Base-by-base conservation (phyloP, 169 alveolate genomes). In the Eimeria acervulina region DNA sequence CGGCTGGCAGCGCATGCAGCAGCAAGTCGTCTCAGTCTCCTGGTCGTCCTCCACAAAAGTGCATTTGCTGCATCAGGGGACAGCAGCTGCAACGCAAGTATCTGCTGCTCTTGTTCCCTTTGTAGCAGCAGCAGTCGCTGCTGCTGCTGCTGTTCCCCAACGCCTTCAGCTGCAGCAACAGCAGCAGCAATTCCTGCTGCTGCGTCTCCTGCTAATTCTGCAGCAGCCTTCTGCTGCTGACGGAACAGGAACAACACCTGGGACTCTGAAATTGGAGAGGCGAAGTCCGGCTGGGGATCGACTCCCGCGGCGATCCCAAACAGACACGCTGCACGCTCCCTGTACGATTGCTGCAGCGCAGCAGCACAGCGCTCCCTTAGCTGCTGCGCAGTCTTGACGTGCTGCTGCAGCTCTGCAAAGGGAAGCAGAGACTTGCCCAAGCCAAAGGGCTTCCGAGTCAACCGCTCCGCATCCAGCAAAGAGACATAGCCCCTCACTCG, bases 291-390 rank as follows among this genome's bases (percentile, higher is more conserved):
- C 59, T 76, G 93, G 61, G 94, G 92, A 63, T 93, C 94, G 74
- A 81, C 85, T 3, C 80, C 96, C 15, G 96, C 96, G 31, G 93
- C 96, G 66, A 83, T 68, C 33, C 93, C 93, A 19, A 93, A 93
- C 44, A 93, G 93, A 51, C 96, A 93, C 1, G 96, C 93, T 31
- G 85, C 89, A 1, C 96, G 85, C 80, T 93, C 96, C 19, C 93
- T 88, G 80, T 93, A 93, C 8, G 96, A 93, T 89, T 93, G 96
- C 59, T 83, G 90, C 63, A 93, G 93, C 19, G 96, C 96, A 40
- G 61, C 47, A 51, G 90, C 80, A 36, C 96, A 93, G 23, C 89
- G 85, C n/a, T 13, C 33, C 76, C 90, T 59, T 17, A 93, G 94
- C 70, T 51, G 84, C 93, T 83, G 90, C 61, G 96, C 96, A 19